Conservation (phyloP, 345 rosid species). For the Dipteronia dyeriana region DNA sequence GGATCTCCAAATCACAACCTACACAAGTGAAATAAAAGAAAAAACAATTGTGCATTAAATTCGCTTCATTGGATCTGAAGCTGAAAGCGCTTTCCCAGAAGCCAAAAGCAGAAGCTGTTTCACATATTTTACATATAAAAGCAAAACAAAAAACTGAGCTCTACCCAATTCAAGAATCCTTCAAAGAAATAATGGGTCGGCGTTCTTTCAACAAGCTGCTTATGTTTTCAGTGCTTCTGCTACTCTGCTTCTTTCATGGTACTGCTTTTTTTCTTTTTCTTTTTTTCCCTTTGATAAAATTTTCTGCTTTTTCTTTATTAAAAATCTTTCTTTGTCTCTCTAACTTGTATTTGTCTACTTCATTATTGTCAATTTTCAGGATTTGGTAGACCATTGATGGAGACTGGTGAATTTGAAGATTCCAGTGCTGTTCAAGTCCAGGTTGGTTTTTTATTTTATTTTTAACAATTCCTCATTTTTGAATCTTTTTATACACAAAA, state of each 20-base stretch:
- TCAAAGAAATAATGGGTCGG: conserved; percentile 38
- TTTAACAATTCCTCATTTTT: neutral
- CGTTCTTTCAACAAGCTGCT: conserved; percentile 26
- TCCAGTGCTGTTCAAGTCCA: conserved; percentile 21
- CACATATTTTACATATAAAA: neutral
- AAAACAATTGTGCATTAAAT: conserved; percentile 1
- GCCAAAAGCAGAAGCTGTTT: conserved; percentile 3
- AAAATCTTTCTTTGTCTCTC: neutral
- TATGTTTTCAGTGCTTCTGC: conserved; percentile 35
- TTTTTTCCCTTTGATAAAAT: neutral
- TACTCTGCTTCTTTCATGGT: conserved; percentile 45
- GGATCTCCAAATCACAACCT: neutral
- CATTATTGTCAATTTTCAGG: conserved; percentile 25
- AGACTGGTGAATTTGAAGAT: conserved; percentile 29
- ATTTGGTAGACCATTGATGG: conserved; percentile 33
- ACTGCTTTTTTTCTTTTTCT: neutral
- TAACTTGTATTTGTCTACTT: neutral
- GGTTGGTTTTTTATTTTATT: conserved; percentile 23
- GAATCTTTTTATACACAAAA: neutral
- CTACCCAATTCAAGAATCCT: conserved; percentile 35
- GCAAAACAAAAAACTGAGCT: conserved; percentile 26
- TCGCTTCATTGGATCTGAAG: conserved; percentile 32
- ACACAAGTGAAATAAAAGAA: neutral
- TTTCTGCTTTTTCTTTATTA: neutral
- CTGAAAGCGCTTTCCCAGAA: conserved; percentile 29